Evolutionary conservation across 441 rosid genomes (phyloP), one percentile per base, ranked within the genome.

Genomic region (Populus hybrid): DNA sequence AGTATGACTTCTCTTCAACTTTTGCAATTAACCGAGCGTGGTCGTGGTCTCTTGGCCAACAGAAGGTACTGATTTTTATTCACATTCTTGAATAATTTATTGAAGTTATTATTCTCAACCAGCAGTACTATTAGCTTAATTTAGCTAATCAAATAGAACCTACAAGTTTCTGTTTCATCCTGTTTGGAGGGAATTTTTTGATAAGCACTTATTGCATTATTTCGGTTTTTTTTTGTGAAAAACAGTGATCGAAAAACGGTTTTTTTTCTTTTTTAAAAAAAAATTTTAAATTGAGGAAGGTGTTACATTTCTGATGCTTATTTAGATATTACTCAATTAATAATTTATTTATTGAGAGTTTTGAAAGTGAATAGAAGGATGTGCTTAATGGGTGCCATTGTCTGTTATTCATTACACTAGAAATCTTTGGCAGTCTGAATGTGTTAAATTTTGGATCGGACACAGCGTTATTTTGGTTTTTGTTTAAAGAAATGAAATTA

Each of bases 1-100:
- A 84, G 85, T 84, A 97, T 97, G 99, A 90, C 94, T 88, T 94
- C 97, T 83, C 98, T 92, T 75, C 98, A 97, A 82, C 86, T 94
- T 69, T 91, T 97, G 87, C 94, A 89, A 82, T 82, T 94, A 83
- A 97, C 99, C 5, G 95, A 94, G 84, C 95, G 82, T 75, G 99
- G 99, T 21, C 92, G 90, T 9, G 82, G 85, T 84, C 87, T 93
- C 74, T 80, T 93, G 77, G 93, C 93, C 66, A 91, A 97, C 6
- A 88, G 95, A 83, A 92, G 97, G 98, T 94, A 87, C 82, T 72
- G 18, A 21, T 67, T 78, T 64, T 69, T 9, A 63, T 63, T 61
- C 24, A 63, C 14, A 63, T 63, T 23, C 66, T 1, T 14, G 6
- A 46, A 46, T 46, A 46, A 14, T 12, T 46, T 46, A 46, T 9